phyloP scores from a whole-genome alignment of 1,284 basidiomycete genomes.

The Cystobasidium slooffiae region DNA sequence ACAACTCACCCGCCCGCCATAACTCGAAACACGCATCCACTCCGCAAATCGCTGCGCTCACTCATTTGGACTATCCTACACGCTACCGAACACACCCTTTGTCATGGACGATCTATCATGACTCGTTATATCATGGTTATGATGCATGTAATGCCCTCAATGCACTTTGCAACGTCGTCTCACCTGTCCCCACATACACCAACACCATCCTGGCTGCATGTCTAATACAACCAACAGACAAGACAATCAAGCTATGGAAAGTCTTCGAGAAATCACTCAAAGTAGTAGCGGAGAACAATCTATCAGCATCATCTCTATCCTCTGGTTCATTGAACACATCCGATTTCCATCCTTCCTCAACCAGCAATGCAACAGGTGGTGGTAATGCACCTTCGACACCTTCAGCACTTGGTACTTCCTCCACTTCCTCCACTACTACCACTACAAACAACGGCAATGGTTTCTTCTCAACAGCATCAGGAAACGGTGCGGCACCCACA shows the following conservation, averaged over 20 bases:
- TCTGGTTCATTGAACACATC: conserved; percentile 49
- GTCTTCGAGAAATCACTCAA: conserved; percentile 98
- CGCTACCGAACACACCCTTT: conserved; percentile 3
- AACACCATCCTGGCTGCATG: background rate
- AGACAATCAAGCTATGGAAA: conserved; percentile 99
- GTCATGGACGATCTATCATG: background rate
- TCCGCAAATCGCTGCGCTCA: too few relatives aligned
- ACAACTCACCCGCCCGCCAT: conserved; percentile 1
- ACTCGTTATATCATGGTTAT: conserved; percentile 3
- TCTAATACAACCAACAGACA: conserved; percentile 67
- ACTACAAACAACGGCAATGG: conserved; percentile 46
- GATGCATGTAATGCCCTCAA: background rate
- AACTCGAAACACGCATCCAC: background rate
- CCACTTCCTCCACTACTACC: conserved; percentile 58
- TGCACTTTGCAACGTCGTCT: background rate
- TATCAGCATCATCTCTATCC: conserved; percentile 62
- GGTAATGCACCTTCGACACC: conserved; percentile 46
- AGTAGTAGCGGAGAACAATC: conserved; percentile 96
- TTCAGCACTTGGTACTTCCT: conserved; percentile 62
- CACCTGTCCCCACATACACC: background rate
- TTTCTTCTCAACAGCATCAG: conserved; percentile 13
- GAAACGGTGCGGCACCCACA: conserved; percentile 47
- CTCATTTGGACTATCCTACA: too few relatives aligned
- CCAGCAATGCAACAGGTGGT: conserved; percentile 34
- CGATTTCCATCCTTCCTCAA: conserved; percentile 46